phyloP scores from a whole-genome alignment of 306 rosid species.

The Acacia acuminata region DNA sequence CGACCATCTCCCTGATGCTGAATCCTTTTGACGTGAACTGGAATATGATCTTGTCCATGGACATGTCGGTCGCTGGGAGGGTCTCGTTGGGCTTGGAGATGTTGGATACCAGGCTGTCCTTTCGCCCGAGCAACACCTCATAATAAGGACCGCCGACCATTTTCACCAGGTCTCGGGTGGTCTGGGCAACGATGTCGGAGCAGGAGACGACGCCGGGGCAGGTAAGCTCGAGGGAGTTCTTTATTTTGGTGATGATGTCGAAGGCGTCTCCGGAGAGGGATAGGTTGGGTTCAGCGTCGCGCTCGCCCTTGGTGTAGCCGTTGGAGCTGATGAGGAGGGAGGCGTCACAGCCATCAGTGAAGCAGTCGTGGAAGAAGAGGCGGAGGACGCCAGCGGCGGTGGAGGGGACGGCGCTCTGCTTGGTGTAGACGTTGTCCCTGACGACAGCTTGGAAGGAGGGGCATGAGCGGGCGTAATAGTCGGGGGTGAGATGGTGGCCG shows the following conservation, averaged over 20 bases:
- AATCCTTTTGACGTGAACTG: slow-evolving; percentile 34
- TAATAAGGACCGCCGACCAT: slow-evolving; percentile 63
- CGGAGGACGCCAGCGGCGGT: slow-evolving; percentile 57
- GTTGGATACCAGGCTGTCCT: slow-evolving; percentile 41
- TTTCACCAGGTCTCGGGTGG: slow-evolving; percentile 47
- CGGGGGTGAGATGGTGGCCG: slow-evolving; percentile 28
- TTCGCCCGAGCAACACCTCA: slow-evolving; percentile 42
- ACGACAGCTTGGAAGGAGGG: slow-evolving; percentile 45
- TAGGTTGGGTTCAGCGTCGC: slow-evolving; percentile 45
- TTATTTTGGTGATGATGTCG: slow-evolving; percentile 41
- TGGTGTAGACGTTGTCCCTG: slow-evolving; percentile 32
- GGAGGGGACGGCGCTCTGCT: slow-evolving; percentile 38
- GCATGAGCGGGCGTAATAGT: slow-evolving; percentile 53
- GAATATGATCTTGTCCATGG: slow-evolving; percentile 34
- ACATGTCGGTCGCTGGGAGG: slow-evolving; percentile 37
- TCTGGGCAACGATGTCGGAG: slow-evolving; percentile 49
- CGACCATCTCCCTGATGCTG: slow-evolving; percentile 48
- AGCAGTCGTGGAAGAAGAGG: slow-evolving; percentile 69
- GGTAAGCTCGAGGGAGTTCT: slow-evolving; percentile 41
- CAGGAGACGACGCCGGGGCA: slow-evolving; percentile 62
- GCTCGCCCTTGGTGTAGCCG: slow-evolving; percentile 48
- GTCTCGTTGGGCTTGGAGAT: neutral
- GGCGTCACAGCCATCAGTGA: slow-evolving; percentile 62
- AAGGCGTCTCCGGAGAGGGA: slow-evolving; percentile 59
- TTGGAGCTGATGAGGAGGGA: slow-evolving; percentile 51